Base-by-base conservation (phyloP, 148 eudicot genomes). In the Fagopyrum esculentum region DNA sequence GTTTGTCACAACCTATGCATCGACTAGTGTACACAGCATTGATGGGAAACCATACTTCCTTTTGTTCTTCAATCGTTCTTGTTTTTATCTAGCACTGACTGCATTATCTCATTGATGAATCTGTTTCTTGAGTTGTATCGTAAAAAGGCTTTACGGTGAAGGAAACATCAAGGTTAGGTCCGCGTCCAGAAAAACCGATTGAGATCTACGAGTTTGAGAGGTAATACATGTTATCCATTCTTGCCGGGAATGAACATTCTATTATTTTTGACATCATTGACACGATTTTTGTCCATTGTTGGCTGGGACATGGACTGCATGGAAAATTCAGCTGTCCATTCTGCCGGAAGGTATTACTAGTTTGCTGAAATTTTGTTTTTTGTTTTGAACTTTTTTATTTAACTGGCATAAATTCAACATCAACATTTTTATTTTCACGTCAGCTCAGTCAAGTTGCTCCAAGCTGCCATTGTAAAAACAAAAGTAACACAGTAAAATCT, bases 201-300 rank as follows among this genome's bases (percentile, higher is more conserved):
- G 93, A 95, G 88, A 90, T 95, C 63, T 95, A 95, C 69, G 98
- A 95, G 80, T 95, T 90, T 86, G 98, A 95, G 82, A 78, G 98
- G 98, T 92, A 86, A 19, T 13, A 45, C 29, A 69, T 26, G 16
- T 78, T 73, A 44, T 12, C 54, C 35, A 46, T 35, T 75, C 46
- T 55, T 72, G 30, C 66, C 15, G 9, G 2, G 8, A 60, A 60
- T 60, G 11, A 57, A 6, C 19, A 57, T 57, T 57, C 40, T 60
- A 11, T 22, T 26, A 60, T 22, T 60, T 8, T 10, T 43, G 15
- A 66, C 47, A 46, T 19, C 43, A 46, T 35, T 77, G 66, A 81
- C 61, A 16, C 7, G 45, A 19, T 16, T 76, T 35, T 78, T 64
- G 22, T 82, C 48, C 52, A 40, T 45, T 40, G 60, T 77, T 47